Evolutionary conservation across 306 rosid genomes (phyloP).

Genomic region (Cicer bijugum): DNA sequence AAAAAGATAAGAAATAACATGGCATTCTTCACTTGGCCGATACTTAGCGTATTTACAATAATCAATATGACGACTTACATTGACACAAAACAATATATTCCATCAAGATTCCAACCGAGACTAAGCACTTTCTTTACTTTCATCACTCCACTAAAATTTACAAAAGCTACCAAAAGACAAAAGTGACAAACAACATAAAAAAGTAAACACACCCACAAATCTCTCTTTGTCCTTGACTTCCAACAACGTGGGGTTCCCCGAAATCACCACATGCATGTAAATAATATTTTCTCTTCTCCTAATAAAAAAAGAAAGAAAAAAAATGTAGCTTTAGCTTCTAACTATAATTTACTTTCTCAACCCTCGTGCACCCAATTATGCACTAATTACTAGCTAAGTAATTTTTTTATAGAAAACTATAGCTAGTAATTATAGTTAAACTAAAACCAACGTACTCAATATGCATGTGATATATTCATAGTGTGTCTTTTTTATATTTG

Average conservation of each 20-base stretch:
- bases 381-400: conserved; percentile 8
- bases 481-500: background rate
- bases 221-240: conserved; percentile 44
- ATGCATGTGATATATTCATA: conserved; percentile 29
- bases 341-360: conserved; percentile 17
- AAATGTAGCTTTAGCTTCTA: conserved; percentile 29
- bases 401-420: background rate
- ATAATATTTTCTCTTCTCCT: conserved; percentile 7
- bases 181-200: conserved; percentile 28
- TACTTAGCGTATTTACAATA: conserved; percentile 40
- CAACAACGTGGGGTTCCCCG: conserved; percentile 61
- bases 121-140: conserved; percentile 32
- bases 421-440: conserved; percentile 20
- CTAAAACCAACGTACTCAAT: conserved; percentile 35
- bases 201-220: conserved; percentile 34
- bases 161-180: conserved; percentile 43
- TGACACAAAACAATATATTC: conserved; percentile 42
- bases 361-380: too few species aligned
- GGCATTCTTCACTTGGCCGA: conserved; percentile 37
- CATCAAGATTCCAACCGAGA: conserved; percentile 36
- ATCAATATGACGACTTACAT: conserved; percentile 2
- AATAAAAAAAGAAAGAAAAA: background rate
- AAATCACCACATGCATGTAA: conserved; percentile 40
- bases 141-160: conserved; percentile 35
- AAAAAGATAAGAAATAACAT: conserved; percentile 39